Evolutionary conservation across 2,329 filamentous ascomycete genomes (phyloP).

Genomic region (Tolypocladium tundrense): DNA sequence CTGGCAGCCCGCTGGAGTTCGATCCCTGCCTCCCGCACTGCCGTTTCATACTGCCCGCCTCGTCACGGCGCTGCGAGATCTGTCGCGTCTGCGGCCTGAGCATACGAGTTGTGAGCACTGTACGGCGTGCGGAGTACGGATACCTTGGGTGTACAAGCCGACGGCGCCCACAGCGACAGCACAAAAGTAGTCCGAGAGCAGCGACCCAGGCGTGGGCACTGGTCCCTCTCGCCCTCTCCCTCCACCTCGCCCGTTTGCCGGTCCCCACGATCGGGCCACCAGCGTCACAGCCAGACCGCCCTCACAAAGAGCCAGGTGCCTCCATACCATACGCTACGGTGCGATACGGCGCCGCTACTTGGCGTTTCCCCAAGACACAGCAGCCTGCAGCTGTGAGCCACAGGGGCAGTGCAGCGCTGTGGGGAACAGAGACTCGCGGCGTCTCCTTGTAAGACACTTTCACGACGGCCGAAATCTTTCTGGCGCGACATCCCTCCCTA

Average conservation of each 20-base stretch:
- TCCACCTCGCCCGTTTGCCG: background rate
- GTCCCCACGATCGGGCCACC: background rate
- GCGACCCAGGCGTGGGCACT: background rate
- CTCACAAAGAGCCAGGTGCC: background rate
- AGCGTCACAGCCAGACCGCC: background rate
- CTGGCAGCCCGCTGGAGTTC: background rate
- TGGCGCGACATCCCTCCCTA: constrained; percentile 10
- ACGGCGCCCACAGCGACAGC: background rate
- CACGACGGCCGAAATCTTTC: constrained; percentile 7
- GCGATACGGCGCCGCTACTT: background rate
- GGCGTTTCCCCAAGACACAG: background rate
- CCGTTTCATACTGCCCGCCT: constrained; percentile 5
- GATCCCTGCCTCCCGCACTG: constrained; percentile 7
- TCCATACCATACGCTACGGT: background rate
- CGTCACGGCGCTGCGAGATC: constrained; percentile 1
- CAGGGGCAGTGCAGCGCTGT: constrained; percentile 9
- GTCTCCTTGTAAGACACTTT: background rate
- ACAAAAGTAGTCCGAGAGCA: background rate
- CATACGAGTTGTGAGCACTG: background rate
- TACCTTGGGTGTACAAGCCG: background rate
- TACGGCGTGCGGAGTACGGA: background rate
- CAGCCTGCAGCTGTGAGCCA: constrained; percentile 1
- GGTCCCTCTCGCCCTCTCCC: background rate
- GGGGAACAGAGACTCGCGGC: constrained; percentile 4
- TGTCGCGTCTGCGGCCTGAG: background rate